A percentile compares a stretch with the other conserved stretches of the same genome.
phyloP scores from a whole-genome alignment of 306 rosid species.

The Trichosanthes truncata region DNA sequence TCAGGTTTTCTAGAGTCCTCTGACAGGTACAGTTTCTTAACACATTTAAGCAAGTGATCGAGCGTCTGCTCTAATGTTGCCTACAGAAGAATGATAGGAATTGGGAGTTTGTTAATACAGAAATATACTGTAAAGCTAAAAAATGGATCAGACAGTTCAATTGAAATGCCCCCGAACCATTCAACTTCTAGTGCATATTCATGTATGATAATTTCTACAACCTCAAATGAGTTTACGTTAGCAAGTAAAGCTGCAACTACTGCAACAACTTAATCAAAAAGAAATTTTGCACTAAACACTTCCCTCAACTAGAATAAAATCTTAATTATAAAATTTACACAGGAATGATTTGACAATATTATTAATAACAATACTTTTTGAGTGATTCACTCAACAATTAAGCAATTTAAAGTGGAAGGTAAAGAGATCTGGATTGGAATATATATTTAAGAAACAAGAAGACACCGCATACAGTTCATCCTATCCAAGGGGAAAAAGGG shows the following conservation, averaged over 20 bases:
- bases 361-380: neutral
- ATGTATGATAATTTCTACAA: neutral
- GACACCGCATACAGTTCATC: neutral
- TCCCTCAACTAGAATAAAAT: neutral
- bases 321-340: neutral
- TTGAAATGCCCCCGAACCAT: neutral
- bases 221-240: neutral
- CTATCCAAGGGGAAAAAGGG: neutral
- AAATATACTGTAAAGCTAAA: neutral
- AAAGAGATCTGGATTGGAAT: neutral
- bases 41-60: slow-evolving; percentile 47
- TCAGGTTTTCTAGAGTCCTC: slow-evolving; percentile 21
- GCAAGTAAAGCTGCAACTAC: neutral
- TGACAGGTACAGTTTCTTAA: slow-evolving; percentile 42
- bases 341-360: neutral
- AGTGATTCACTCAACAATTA: neutral
- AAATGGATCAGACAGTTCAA: neutral
- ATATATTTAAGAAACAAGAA: neutral
- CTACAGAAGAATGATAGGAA: slow-evolving; percentile 20
- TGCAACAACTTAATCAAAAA: neutral
- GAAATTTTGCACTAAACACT: neutral
- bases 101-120: neutral
- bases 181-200: neutral
- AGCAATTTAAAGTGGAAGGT: neutral
- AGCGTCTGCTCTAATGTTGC: slow-evolving; percentile 43